Conservation (phyloP, 1,284 basidiomycete species). For the Termitomyces sp. region DNA sequence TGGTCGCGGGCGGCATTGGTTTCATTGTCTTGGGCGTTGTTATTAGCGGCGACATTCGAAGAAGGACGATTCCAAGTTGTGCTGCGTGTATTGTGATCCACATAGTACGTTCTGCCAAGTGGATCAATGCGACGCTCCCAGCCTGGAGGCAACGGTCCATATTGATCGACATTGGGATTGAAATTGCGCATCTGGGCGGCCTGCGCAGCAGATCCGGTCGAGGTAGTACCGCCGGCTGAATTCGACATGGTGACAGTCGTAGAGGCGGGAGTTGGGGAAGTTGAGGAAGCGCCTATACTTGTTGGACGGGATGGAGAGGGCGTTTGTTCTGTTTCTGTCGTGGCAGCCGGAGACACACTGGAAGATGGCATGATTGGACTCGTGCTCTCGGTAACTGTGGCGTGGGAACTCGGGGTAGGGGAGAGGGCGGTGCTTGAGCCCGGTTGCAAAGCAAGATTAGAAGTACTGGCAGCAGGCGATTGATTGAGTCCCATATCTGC, state of each 20-base stretch:
- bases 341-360: constrained; percentile 30
- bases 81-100: constrained; percentile 89
- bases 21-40: constrained; percentile 48
- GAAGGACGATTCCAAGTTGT: constrained; percentile 88
- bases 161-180: constrained; percentile 82
- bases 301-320: constrained; percentile 30
- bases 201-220: constrained; percentile 21
- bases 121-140: constrained; percentile 95
- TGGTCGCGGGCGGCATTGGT: constrained; percentile 73
- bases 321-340: constrained; percentile 32
- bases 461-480: constrained; percentile 49
- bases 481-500: constrained; percentile 53
- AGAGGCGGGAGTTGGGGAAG: constrained; percentile 26
- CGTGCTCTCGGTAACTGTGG: constrained; percentile 35
- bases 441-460: constrained; percentile 35
- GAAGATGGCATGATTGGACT: constrained; percentile 29
- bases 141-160: constrained; percentile 75
- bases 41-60: constrained; percentile 49
- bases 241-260: constrained; percentile 17
- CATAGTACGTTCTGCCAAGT: constrained; percentile 87
- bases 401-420: constrained; percentile 52
- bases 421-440: constrained; percentile 37
- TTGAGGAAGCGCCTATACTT: constrained; percentile 27
- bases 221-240: constrained; percentile 10
- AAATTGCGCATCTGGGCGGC: constrained; percentile 66